Conservation (phyloP, 2,329 filamentous ascomycete genomes). For the Monosporascus sp. region DNA sequence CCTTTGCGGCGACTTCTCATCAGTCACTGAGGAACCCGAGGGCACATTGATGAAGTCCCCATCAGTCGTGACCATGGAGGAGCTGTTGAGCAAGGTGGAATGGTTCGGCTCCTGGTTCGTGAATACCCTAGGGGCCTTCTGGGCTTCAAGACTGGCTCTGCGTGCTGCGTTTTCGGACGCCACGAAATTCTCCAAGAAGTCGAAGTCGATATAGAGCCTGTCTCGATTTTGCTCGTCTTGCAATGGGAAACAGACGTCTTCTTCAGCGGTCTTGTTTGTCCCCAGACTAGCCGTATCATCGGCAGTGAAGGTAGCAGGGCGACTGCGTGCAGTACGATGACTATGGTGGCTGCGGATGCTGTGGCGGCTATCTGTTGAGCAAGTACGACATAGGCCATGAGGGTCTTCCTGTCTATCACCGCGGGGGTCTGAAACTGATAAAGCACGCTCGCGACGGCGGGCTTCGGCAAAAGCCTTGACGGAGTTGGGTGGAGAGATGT, state of each 20-base stretch:
- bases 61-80: constrained; percentile 41
- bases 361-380: constrained; percentile 63
- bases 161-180: constrained; percentile 50
- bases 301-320: constrained; percentile 50
- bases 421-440: constrained; percentile 47
- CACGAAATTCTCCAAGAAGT: constrained; percentile 90
- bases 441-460: constrained; percentile 73
- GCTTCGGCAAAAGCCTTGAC: constrained; percentile 95
- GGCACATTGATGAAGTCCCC: constrained; percentile 54
- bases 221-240: constrained; percentile 62
- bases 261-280: constrained; percentile 68
- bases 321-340: constrained; percentile 32
- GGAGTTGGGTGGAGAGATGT: constrained; percentile 86
- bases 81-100: constrained; percentile 12
- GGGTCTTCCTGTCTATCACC: constrained; percentile 37
- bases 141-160: constrained; percentile 44
- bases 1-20: constrained; percentile 39
- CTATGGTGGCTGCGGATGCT: constrained; percentile 56
- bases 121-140: constrained; percentile 48
- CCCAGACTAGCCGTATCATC: constrained; percentile 58
- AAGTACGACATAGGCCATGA: constrained; percentile 61
- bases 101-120: constrained; percentile 50
- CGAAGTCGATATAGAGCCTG: constrained; percentile 82
- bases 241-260: constrained; percentile 86
- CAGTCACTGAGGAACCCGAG: constrained; percentile 37